Percentiles rank a stretch among this genome's conserved stretches.
phyloP scores from a whole-genome alignment of 1,139 yeast genomes.

The Magnusiomyces fungicola region DNA sequence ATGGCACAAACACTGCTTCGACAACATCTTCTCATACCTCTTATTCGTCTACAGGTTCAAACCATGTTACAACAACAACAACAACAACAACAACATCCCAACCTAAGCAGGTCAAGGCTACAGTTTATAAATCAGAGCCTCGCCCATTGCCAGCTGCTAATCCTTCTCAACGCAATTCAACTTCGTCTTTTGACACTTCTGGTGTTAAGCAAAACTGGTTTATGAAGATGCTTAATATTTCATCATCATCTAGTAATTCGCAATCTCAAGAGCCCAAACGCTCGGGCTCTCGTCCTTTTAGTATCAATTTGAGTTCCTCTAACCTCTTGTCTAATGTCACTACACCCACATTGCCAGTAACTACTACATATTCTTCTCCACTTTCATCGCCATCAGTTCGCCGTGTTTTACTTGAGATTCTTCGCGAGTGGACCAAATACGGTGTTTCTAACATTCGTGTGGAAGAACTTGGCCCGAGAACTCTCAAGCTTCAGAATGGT shows the following conservation, averaged over 20 bases:
- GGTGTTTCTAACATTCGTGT: slow-evolving; percentile 28
- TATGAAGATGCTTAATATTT: slow-evolving; percentile 29
- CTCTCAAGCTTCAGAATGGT: not conserved
- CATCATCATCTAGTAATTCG: too few species aligned
- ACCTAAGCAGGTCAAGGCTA: not conserved
- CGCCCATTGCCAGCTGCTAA: not conserved
- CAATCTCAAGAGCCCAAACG: too few species aligned
- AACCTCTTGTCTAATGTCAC: not conserved
- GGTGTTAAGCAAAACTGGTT: slow-evolving; percentile 32
- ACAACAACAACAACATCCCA: not conserved
- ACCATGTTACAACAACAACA: not conserved
- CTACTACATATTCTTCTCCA: not conserved
- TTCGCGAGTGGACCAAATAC: slow-evolving; percentile 32
- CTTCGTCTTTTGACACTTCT: not conserved
- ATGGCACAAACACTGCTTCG: not conserved
- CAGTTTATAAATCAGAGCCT: slow-evolving; percentile 2
- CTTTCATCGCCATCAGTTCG: not conserved
- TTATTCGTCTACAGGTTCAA: too few species aligned
- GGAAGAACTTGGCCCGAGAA: slow-evolving; percentile 17
- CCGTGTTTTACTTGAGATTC: slow-evolving; percentile 21
- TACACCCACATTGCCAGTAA: not conserved
- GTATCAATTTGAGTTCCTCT: too few species aligned
- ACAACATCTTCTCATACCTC: not conserved
- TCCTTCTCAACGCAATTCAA: too few species aligned
- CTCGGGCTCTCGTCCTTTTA: too few species aligned